Conservation (phyloP, 2,329 filamentous ascomycete species). For the Botrytis hyacinthi region DNA sequence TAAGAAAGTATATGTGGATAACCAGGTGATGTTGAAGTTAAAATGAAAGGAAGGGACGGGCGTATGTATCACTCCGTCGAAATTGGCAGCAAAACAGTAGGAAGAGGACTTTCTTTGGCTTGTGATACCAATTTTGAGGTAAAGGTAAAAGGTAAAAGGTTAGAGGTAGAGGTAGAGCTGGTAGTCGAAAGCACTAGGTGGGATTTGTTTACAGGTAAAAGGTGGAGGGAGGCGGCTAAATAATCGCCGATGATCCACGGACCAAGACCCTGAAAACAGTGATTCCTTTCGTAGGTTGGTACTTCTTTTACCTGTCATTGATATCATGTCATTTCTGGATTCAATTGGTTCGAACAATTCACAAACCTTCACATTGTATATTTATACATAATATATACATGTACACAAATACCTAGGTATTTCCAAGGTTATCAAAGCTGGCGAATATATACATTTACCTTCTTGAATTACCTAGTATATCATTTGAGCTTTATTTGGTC, state of each 20-base stretch:
- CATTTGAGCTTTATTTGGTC: neutral
- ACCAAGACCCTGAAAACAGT: neutral
- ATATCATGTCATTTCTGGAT: neutral
- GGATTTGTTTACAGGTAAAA: slow-evolving; percentile 4
- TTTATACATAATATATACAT: neutral
- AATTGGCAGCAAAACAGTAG: neutral
- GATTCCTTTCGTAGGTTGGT: neutral
- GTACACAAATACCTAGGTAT: neutral
- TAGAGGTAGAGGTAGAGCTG: neutral
- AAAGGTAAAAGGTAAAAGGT: neutral
- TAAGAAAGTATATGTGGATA: neutral
- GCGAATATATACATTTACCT: neutral
- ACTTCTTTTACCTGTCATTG: neutral
- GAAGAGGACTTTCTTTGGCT: neutral
- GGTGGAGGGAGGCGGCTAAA: slow-evolving; percentile 2
- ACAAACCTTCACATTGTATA: neutral
- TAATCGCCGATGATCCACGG: neutral
- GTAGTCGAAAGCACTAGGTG: neutral
- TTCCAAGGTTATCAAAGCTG: neutral
- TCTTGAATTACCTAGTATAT: neutral
- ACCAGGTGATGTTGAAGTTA: neutral
- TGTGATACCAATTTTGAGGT: slow-evolving; percentile 3
- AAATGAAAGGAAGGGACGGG: neutral
- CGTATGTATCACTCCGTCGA: neutral
- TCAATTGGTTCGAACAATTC: neutral